Conservation (phyloP, 345 rosid species). For the Ailanthus altissimus region DNA sequence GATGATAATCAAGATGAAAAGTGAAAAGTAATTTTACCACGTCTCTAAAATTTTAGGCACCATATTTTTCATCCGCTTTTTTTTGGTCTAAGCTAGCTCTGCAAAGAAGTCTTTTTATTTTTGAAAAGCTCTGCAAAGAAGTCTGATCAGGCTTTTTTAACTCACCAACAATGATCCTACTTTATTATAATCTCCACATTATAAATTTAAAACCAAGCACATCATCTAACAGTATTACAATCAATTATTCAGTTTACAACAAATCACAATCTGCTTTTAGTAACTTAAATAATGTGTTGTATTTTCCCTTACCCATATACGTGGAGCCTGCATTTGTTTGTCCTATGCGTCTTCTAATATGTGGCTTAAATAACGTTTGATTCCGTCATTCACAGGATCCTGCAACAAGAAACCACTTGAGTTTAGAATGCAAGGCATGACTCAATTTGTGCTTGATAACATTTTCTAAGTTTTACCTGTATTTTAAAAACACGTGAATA, state of each 20-base stretch:
- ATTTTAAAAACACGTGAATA: too few species aligned
- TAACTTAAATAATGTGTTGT: neutral
- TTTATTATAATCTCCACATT: neutral
- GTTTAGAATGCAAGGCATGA: neutral
- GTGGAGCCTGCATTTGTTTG: constrained; percentile 83
- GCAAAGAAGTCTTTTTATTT: constrained; percentile 8
- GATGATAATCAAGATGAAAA: neutral
- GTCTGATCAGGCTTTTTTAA: constrained; percentile 9
- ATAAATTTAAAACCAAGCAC: neutral
- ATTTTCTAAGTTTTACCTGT: neutral
- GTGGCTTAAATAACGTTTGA: constrained; percentile 72
- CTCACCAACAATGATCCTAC: neutral
- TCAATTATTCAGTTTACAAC: neutral
- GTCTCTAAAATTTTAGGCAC: neutral
- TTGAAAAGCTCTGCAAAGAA: constrained; percentile 7
- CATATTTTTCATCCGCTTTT: neutral
- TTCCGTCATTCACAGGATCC: constrained; percentile 85
- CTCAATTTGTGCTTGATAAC: too few species aligned
- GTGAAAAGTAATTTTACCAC: neutral
- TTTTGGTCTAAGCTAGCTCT: neutral
- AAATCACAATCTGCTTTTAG: neutral
- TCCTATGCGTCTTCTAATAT: constrained; percentile 75
- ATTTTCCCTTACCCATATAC: constrained; percentile 30
- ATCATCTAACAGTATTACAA: neutral
- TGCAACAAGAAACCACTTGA: constrained; percentile 26